Base-by-base conservation (phyloP, 805 yeast species). In the Monosporozyma solicola region DNA sequence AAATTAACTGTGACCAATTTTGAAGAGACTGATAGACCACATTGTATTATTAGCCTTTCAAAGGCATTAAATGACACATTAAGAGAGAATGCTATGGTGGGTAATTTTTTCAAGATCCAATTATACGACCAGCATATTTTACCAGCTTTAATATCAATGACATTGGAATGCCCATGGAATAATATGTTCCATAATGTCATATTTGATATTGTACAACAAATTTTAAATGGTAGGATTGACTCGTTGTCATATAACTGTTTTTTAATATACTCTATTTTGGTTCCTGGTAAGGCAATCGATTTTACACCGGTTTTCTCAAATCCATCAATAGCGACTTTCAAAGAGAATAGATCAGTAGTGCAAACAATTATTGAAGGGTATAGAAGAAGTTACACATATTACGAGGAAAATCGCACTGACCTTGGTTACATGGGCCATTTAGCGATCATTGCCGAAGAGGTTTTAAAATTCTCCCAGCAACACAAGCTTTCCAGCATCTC, bases 361-460 rank as follows among this genome's bases (percentile, higher is more conserved):
- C 75, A 78, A 59, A 68, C 78, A 31, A 81, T 85, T 22, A 74
- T 85, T 22, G 73, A 75, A 39, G 91, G 91, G 4, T 87, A 85
- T 59, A 69, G 71, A 55, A 70, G 71, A 31, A 83, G 87, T 54
- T 78, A 79, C 54, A 76, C 76, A 37, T 79, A 81, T 61, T 87
- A 87, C 65, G 78, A 76, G 57, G 72, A 72, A 53, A 74, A 75
- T 15, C 80, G 82, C 4, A 78, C 87, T 43, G 77, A 95, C 52
- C 79, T 91, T 41, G 99, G 99, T 0, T 94, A 89, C 65, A 90
- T 91, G 89, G 99, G 99, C n/a, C 99, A 94, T 67, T 72, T 94
- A 57, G 89, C 95, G 6, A 73, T 94, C 50, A 88, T 94, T 53
- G 90, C 96, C 50, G 99, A 94, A 67, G 99, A 94, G 67, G 90